Conservation (phyloP, 2,329 filamentous ascomycete genomes). For the Xylaria sp. region DNA sequence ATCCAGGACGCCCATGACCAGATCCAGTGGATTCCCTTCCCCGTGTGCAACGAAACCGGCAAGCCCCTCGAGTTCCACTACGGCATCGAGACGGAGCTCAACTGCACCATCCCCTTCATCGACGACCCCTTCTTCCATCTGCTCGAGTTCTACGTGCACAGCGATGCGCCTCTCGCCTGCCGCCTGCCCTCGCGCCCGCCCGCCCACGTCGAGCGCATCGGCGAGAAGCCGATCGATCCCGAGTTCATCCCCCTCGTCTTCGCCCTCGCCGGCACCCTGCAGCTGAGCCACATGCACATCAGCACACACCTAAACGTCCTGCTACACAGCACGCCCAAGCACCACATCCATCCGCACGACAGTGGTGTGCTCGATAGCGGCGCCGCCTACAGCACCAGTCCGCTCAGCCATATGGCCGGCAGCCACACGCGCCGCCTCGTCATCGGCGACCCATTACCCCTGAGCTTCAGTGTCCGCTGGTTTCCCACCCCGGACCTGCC, state of each 20-base stretch:
- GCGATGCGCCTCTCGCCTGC: slow-evolving; percentile 91
- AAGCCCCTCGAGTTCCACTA: slow-evolving; percentile 86
- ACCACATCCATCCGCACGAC: slow-evolving; percentile 70
- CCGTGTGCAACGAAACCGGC: slow-evolving; percentile 86
- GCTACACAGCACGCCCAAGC: slow-evolving; percentile 74
- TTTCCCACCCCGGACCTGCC: slow-evolving; percentile 79
- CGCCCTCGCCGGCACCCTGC: slow-evolving; percentile 87
- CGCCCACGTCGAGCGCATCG: slow-evolving; percentile 63
- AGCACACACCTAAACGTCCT: slow-evolving; percentile 90
- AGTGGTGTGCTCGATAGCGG: slow-evolving; percentile 87
- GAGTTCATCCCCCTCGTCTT: slow-evolving; percentile 88
- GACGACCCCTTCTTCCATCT: slow-evolving; percentile 86
- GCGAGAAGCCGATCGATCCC: slow-evolving; percentile 59
- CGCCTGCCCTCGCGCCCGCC: slow-evolving; percentile 83
- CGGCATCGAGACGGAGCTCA: slow-evolving; percentile 81
- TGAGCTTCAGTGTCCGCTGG: slow-evolving; percentile 87
- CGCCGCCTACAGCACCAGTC: slow-evolving; percentile 85
- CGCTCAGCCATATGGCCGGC: slow-evolving; percentile 68
- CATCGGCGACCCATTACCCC: slow-evolving; percentile 84
- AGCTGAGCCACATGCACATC: slow-evolving; percentile 89
- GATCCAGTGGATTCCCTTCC: slow-evolving; percentile 92
- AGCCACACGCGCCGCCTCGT: slow-evolving; percentile 72
- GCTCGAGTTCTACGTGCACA: slow-evolving; percentile 97
- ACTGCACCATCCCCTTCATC: slow-evolving; percentile 83
- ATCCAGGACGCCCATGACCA: slow-evolving; percentile 83